A percentile compares a stretch with the other conserved stretches of the same genome.
phyloP scores from a whole-genome alignment of 2,329 filamentous ascomycete species.

The Cladobotryum mycophilum region DNA sequence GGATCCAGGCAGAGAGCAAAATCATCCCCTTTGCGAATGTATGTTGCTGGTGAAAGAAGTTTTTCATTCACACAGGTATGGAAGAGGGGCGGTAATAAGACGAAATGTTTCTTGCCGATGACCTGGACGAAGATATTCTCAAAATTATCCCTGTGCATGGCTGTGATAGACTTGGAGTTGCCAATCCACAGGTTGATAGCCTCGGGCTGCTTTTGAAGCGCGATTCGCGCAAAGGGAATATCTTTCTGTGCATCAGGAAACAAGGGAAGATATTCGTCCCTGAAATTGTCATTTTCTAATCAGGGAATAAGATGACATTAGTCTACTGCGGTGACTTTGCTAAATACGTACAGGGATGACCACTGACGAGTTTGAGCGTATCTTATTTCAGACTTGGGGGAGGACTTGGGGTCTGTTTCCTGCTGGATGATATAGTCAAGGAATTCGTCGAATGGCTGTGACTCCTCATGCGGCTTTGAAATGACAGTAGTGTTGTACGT shows the following conservation, averaged over 20 bases:
- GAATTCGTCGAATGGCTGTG: slow-evolving; percentile 56
- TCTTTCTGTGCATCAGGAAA: slow-evolving; percentile 55
- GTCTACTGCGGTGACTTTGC: neutral
- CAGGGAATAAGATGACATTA: neutral
- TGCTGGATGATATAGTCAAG: slow-evolving; percentile 55
- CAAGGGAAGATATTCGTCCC: slow-evolving; percentile 61
- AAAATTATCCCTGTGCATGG: slow-evolving; percentile 76
- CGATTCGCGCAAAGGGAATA: slow-evolving; percentile 68
- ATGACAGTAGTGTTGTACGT: slow-evolving; percentile 40
- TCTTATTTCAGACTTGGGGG: slow-evolving; percentile 43
- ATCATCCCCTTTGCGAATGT: slow-evolving; percentile 33
- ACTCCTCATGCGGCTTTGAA: slow-evolving; percentile 65
- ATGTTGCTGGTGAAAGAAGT: slow-evolving; percentile 51
- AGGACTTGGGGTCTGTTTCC: slow-evolving; percentile 36
- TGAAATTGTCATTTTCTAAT: slow-evolving; percentile 73
- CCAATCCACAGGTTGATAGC: slow-evolving; percentile 82
- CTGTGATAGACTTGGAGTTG: slow-evolving; percentile 61
- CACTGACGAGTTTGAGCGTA: slow-evolving; percentile 71
- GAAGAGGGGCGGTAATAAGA: slow-evolving; percentile 65
- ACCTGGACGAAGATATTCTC: slow-evolving; percentile 81
- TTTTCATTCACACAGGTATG: slow-evolving; percentile 64
- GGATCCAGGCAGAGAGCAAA: slow-evolving; percentile 31
- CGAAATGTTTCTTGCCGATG: slow-evolving; percentile 66
- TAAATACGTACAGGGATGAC: slow-evolving; percentile 4
- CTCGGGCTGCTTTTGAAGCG: slow-evolving; percentile 59